phyloP scores from a whole-genome alignment of 495 filamentous ascomycete species.

The Xylaria telfairii region DNA sequence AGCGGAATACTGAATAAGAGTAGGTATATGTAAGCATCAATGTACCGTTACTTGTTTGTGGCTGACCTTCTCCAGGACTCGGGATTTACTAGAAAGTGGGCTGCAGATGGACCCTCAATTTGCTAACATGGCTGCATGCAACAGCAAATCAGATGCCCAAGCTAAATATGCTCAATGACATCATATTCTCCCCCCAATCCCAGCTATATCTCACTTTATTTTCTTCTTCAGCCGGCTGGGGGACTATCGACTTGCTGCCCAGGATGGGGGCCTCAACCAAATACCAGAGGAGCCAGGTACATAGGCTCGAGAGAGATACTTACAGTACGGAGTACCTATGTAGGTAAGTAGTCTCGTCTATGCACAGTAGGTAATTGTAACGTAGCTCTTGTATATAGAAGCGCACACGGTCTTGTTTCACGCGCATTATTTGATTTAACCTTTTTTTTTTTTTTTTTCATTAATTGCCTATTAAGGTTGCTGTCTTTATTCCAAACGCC shows the following conservation, averaged over 20 bases:
- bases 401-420: background rate
- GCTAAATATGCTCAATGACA: conserved; percentile 14
- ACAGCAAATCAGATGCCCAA: conserved; percentile 15
- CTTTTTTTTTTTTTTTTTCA: too few species aligned
- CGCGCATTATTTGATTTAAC: conserved; percentile 18
- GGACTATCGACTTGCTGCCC: background rate
- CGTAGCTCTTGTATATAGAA: background rate
- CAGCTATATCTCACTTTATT: conserved; percentile 1
- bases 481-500: conserved; percentile 3
- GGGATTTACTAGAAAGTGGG: conserved; percentile 13
- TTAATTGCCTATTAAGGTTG: too few species aligned
- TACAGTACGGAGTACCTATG: too few species aligned
- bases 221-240: background rate
- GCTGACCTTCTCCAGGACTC: conserved; percentile 1
- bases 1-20: background rate
- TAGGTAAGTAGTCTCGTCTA: too few species aligned
- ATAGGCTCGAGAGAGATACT: background rate
- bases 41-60: conserved; percentile 14
- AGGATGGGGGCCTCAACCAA: background rate
- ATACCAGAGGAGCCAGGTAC: background rate
- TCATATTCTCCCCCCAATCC: conserved; percentile 2
- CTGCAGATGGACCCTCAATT: conserved; percentile 18
- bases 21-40: too few species aligned
- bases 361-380: background rate
- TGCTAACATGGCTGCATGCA: background rate